Base-by-base conservation (phyloP, 805 yeast genomes). In the Spathaspora girioi region DNA sequence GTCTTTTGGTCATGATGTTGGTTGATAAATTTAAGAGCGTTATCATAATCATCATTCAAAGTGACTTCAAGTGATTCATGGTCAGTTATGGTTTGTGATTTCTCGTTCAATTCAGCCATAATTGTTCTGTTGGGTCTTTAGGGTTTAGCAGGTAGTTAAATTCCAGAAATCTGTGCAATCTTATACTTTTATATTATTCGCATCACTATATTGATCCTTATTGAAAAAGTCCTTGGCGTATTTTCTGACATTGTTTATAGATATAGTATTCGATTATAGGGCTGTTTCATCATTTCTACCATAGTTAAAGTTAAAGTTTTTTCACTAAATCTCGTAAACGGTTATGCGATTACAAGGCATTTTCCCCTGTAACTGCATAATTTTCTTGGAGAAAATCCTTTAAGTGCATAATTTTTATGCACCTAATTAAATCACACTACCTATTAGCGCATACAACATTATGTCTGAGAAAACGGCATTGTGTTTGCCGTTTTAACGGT, bases 21-120 rank as follows among this genome's bases (percentile, higher is more conserved):
- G 12, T 46, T 45, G 12, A 52, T 40, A 26, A 50, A 55, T 15
- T 46, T 29, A 18, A 53, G 47, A 10, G 55, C 55, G 40, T 47
- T 47, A 31, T 53, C 55, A 31, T 47, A 53, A 5, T 53, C 45
- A 1, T 43, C 41, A 42, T 46, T 38, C 29, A 45, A 19, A 3
- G 47, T 45, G 9, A 35, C 11, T 5, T 20, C 23, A 17, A 27
- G 38, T 6, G 47, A 45, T 19, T 45, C 47, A 19, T 45, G 47
- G n/a, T 45, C 47, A 45, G 20, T 43, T 7, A 15, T n/a, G 14
- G 11, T 26, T 17, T 35, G 40, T 35, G 40, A 35, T 35, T 35
- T 35, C 40, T 35, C 40, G 40, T n/a, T 35, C 15, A 35, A 35
- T 6, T 35, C 40, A 35, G 40, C 40, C 40, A 35, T 35, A n/a